phyloP scores from a whole-genome alignment of 78 protist species.

The Anaeramoeba ignava region DNA sequence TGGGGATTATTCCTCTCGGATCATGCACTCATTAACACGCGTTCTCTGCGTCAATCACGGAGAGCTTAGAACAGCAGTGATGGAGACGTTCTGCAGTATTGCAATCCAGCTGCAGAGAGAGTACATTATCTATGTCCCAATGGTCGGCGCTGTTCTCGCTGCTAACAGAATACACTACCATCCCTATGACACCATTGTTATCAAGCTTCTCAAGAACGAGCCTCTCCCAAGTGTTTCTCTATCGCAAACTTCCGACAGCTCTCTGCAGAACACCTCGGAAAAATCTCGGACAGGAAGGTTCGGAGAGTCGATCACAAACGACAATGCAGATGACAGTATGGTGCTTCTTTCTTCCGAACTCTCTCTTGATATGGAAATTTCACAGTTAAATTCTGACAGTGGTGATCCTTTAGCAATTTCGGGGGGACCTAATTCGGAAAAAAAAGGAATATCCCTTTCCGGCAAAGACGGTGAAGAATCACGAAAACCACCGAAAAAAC shows the following conservation, averaged over 20 bases:
- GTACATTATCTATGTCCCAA: conserved; percentile 61
- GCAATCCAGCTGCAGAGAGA: conserved; percentile 57
- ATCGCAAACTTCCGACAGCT: not conserved
- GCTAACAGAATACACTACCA: not conserved
- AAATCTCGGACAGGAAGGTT: not conserved
- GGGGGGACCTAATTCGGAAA: not conserved
- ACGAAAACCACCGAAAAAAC: not conserved
- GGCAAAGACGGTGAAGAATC: not conserved
- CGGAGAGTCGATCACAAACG: not conserved
- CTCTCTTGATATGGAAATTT: too few relatives aligned
- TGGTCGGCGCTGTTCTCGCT: conserved; percentile 18
- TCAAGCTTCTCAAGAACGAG: not conserved
- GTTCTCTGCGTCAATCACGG: conserved; percentile 21
- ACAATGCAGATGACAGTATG: not conserved
- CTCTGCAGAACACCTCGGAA: not conserved
- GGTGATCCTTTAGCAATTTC: not conserved
- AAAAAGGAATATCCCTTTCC: not conserved
- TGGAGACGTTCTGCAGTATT: conserved; percentile 49
- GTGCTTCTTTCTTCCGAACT: too few relatives aligned
- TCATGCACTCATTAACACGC: conserved; percentile 72
- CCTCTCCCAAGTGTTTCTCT: not conserved
- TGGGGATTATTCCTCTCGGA: conserved; percentile 60
- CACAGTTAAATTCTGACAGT: not conserved
- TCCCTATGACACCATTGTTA: not conserved
- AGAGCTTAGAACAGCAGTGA: conserved; percentile 18